A percentile compares a stretch with the other conserved stretches of the same genome.
Conservation (phyloP, 2,329 filamentous ascomycete genomes). For the Diaporthe australafricana region DNA sequence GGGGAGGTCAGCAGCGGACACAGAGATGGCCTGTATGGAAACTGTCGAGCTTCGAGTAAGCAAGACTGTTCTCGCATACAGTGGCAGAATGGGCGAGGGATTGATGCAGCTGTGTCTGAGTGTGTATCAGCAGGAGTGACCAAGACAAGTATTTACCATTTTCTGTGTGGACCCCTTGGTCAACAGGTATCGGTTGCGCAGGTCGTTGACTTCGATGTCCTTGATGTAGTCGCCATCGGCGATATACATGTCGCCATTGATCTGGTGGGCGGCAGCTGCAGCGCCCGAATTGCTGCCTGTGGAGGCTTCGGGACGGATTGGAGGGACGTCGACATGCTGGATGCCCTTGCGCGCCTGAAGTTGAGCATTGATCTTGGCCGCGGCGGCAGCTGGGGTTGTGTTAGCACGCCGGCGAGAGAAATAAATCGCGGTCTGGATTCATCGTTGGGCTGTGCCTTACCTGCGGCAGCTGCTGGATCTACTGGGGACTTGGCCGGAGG, state of each 20-base stretch:
- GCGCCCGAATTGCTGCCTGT: constrained; percentile 52
- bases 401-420: not conserved
- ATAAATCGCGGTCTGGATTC: not conserved
- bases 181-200: constrained; percentile 95
- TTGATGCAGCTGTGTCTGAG: constrained; percentile 40
- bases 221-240: constrained; percentile 98
- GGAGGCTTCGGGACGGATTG: constrained; percentile 67
- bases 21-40: constrained; percentile 71
- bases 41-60: constrained; percentile 79
- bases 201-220: constrained; percentile 98
- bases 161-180: constrained; percentile 98
- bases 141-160: constrained; percentile 93
- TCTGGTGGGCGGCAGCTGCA: constrained; percentile 62
- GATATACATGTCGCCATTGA: constrained; percentile 92
- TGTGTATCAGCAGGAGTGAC: constrained; percentile 73
- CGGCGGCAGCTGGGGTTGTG: constrained; percentile 78
- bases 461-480: constrained; percentile 83
- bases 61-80: constrained; percentile 71
- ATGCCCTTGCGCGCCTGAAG: constrained; percentile 89
- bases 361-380: constrained; percentile 86
- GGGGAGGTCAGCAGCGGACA: constrained; percentile 93
- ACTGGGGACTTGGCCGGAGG: constrained; percentile 60
- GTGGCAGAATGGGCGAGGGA: constrained; percentile 42
- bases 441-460: constrained; percentile 56
- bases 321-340: constrained; percentile 90